These are phyloP conservation scores for Brettanomyces bruxellensis DNA, from an alignment of 805 yeast genomes.

Conservation along the genomic window DNA sequence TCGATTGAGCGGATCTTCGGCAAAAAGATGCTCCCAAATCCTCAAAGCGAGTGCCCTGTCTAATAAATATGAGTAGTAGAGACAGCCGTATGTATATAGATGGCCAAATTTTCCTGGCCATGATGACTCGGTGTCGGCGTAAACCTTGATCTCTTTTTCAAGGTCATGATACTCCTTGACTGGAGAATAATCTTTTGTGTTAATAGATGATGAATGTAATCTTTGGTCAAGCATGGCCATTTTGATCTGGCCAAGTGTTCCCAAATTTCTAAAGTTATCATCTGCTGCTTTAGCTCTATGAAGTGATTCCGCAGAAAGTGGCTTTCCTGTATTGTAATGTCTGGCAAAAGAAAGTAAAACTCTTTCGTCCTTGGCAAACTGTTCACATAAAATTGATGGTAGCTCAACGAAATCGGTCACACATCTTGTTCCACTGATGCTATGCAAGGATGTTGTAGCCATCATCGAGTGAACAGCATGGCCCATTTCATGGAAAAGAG, in stretches of 20 bases:
- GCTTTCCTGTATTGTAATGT: conserved; percentile 60
- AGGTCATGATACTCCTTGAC: conserved; percentile 56
- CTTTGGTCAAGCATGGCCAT: conserved; percentile 86
- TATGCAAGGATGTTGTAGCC: conserved; percentile 84
- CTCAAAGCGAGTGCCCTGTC: conserved; percentile 89
- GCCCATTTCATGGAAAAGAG: conserved; percentile 97
- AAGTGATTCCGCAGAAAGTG: conserved; percentile 37
- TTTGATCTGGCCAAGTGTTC: conserved; percentile 77
- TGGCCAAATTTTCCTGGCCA: conserved; percentile 97
- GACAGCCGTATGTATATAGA: conserved; percentile 85
- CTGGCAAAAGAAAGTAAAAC: conserved; percentile 66
- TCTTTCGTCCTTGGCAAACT: conserved; percentile 73
- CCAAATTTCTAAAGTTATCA: conserved; percentile 52
- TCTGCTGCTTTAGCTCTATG: conserved; percentile 44
- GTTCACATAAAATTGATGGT: conserved; percentile 95
- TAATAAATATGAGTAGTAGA: conserved; percentile 83
- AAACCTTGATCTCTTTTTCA: conserved; percentile 50
- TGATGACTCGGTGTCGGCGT: conserved; percentile 60
- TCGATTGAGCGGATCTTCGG: conserved; percentile 58
- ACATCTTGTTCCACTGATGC: conserved; percentile 91
- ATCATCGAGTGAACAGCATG: conserved; percentile 98
- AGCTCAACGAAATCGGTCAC: conserved; percentile 94
- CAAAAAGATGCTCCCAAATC: conserved; percentile 71
- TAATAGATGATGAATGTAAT: conserved; percentile 45
- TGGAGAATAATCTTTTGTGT: conserved; percentile 41